Conservation (phyloP, 2,329 filamentous ascomycete genomes). For the Xylaria sp. region DNA sequence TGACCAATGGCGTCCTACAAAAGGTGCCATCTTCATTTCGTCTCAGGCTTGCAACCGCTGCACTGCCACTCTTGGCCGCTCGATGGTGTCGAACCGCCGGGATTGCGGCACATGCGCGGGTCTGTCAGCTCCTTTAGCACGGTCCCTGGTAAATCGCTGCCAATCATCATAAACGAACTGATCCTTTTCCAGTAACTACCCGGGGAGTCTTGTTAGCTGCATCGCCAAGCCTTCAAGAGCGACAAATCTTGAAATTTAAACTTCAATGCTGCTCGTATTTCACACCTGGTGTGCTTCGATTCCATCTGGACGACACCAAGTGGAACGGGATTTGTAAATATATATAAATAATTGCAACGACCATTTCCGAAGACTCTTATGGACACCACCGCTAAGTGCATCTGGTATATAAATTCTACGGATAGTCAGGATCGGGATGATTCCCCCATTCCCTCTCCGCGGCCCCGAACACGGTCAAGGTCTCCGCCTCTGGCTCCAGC, state of each 20-base stretch:
- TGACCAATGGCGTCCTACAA: conserved; percentile 23
- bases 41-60: conserved; percentile 23
- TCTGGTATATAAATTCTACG: conserved; percentile 4
- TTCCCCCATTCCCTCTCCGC: conserved; percentile 47
- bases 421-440: conserved; percentile 47
- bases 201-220: not conserved
- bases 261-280: not conserved
- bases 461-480: conserved; percentile 41
- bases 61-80: conserved; percentile 36
- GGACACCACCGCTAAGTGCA: not conserved
- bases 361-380: not conserved
- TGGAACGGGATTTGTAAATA: too few species aligned
- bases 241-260: not conserved
- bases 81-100: conserved; percentile 21
- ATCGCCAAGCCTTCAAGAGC: conserved; percentile 11
- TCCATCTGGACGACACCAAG: not conserved
- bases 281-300: not conserved
- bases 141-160: not conserved
- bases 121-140: too few species aligned
- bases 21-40: conserved; percentile 33
- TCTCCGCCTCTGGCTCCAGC: conserved; percentile 52
- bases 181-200: conserved; percentile 10
- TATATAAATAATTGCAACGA: not conserved
- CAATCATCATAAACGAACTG: conserved; percentile 23
- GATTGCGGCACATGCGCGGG: conserved; percentile 9